Evolutionary conservation across 192 early-diverging fungal species (phyloP).

Genomic region (Backusella parvicylindrica): DNA sequence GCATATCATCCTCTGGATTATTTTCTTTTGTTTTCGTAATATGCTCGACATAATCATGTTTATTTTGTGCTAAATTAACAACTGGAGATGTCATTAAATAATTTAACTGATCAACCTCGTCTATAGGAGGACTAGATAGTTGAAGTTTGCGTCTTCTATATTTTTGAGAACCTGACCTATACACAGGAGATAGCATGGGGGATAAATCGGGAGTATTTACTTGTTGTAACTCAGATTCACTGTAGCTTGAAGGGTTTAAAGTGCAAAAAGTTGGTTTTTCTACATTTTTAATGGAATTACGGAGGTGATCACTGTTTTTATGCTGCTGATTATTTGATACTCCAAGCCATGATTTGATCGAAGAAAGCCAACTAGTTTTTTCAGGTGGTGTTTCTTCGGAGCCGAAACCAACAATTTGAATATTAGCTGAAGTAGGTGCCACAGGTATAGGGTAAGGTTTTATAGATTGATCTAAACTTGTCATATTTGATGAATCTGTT

Average conservation of each 20-base stretch:
- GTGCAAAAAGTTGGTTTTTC: not conserved
- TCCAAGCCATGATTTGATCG: slow-evolving; percentile 30
- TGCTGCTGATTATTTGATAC: not conserved
- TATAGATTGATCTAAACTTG: not conserved
- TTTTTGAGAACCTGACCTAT: slow-evolving; percentile 13
- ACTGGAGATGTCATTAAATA: not conserved
- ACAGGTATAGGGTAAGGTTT: slow-evolving; percentile 16
- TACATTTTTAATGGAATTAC: not conserved
- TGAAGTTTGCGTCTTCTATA: slow-evolving; percentile 18
- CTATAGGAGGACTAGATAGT: slow-evolving; percentile 3
- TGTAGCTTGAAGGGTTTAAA: not conserved
- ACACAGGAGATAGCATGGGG: slow-evolving; percentile 9
- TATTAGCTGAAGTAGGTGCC: not conserved
- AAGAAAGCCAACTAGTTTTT: slow-evolving; percentile 18
- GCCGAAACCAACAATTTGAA: not conserved
- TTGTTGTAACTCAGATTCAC: slow-evolving; percentile 5
- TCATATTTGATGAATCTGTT: not conserved
- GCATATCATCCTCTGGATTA: not conserved
- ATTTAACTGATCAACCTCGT: slow-evolving; percentile 18
- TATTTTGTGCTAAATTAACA: not conserved
- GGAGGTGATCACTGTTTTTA: not conserved
- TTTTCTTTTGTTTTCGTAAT: not conserved
- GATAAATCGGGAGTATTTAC: not conserved
- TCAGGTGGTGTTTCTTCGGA: not conserved
- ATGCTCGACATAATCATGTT: not conserved